phyloP scores from a whole-genome alignment of 345 rosid genomes.

The Euphorbia lathyris region DNA sequence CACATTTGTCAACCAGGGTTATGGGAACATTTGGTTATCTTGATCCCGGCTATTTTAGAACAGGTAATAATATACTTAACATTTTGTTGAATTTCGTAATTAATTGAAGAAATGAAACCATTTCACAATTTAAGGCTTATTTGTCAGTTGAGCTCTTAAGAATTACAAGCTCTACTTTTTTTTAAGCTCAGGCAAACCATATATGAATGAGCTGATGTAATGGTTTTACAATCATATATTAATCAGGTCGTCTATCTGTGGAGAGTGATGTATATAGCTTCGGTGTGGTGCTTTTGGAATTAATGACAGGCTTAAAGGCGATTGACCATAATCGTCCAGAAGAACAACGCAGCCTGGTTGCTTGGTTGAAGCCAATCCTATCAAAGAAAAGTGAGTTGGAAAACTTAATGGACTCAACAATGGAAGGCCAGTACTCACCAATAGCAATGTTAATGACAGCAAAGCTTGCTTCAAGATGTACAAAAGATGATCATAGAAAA shows the following conservation, averaged over 20 bases:
- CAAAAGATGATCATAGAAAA: constrained; percentile 38
- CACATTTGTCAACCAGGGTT: constrained; percentile 42
- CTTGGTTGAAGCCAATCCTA: constrained; percentile 49
- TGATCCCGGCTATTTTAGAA: constrained; percentile 65
- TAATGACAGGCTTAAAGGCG: constrained; percentile 52
- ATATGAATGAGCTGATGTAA: not conserved
- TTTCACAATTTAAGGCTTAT: too few species aligned
- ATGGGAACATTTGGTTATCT: constrained; percentile 49
- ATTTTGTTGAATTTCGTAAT: too few species aligned
- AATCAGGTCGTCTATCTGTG: constrained; percentile 55
- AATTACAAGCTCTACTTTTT: not conserved
- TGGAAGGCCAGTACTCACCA: constrained; percentile 51
- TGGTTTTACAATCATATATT: not conserved
- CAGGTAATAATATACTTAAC: constrained; percentile 35
- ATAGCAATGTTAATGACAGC: constrained; percentile 43
- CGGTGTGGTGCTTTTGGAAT: constrained; percentile 61
- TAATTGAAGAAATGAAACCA: too few species aligned
- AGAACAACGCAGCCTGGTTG: constrained; percentile 48
- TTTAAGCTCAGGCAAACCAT: too few species aligned
- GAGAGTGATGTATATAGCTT: constrained; percentile 71
- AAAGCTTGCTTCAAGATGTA: constrained; percentile 40
- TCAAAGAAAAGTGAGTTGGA: constrained; percentile 38
- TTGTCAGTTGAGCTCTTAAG: too few species aligned
- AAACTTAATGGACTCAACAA: constrained; percentile 37
- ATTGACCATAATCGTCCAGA: constrained; percentile 36